Percentiles rank a stretch among this genome's conserved stretches.
Conservation (phyloP, 2,329 filamentous ascomycete species). For the Metarhizium album region DNA sequence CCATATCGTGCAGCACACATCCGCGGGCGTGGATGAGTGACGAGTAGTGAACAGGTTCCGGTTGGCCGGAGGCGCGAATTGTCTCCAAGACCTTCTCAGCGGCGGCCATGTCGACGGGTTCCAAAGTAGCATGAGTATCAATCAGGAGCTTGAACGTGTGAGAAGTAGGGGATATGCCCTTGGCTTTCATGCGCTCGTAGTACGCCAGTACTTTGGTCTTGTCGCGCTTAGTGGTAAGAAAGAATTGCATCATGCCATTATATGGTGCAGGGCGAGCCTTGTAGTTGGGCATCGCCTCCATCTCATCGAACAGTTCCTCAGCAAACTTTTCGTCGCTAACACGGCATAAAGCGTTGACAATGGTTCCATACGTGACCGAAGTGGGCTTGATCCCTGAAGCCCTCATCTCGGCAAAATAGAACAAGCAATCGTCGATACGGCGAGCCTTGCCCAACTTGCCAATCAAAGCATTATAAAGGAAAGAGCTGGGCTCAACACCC, state of each 20-base stretch:
- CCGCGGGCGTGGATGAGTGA: slow-evolving; percentile 93
- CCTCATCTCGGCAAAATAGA: slow-evolving; percentile 98
- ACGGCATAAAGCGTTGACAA: slow-evolving; percentile 94
- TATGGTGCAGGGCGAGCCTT: slow-evolving; percentile 95
- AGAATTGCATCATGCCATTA: slow-evolving; percentile 99
- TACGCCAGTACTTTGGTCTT: slow-evolving; percentile 88
- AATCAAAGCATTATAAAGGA: slow-evolving; percentile 96
- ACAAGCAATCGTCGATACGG: slow-evolving; percentile 94
- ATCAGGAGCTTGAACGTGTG: slow-evolving; percentile 98
- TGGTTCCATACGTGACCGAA: slow-evolving; percentile 94
- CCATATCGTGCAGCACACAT: slow-evolving; percentile 86
- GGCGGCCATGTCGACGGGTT: slow-evolving; percentile 78
- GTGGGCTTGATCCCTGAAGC: slow-evolving; percentile 86
- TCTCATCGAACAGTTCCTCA: slow-evolving; percentile 96
- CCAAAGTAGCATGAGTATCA: slow-evolving; percentile 87
- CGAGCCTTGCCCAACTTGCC: slow-evolving; percentile 97
- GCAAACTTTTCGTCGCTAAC: slow-evolving; percentile 97
- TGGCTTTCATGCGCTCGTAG: slow-evolving; percentile 86
- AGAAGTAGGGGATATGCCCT: slow-evolving; percentile 79
- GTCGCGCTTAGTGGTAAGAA: slow-evolving; percentile 93
- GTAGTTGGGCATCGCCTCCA: slow-evolving; percentile 98
- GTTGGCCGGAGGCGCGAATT: slow-evolving; percentile 65
- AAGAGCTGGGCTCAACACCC: slow-evolving; percentile 90
- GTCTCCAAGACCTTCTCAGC: slow-evolving; percentile 73
- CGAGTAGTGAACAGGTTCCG: slow-evolving; percentile 91